Conservation (phyloP, 768 basidiomycete species). For the Suillus subaureus region DNA sequence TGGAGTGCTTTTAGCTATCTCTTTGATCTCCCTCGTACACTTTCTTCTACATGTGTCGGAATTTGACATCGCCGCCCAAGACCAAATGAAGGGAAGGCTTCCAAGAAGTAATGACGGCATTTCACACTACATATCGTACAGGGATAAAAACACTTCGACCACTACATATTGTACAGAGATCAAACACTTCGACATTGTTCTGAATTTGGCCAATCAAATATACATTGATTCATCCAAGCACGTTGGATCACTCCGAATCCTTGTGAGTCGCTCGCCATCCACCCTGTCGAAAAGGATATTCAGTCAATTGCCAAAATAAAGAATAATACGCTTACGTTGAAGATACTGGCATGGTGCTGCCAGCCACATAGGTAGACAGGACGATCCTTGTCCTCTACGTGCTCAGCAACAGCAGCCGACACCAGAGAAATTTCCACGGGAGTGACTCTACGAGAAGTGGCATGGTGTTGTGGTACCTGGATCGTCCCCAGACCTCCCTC, state of each 20-base stretch:
- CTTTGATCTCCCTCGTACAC: background rate
- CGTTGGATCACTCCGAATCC: background rate
- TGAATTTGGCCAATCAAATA: background rate
- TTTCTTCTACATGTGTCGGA: background rate
- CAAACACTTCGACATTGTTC: background rate
- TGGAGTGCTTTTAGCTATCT: background rate
- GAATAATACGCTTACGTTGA: constrained; percentile 19
- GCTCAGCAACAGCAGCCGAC: constrained; percentile 26
- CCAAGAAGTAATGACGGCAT: background rate
- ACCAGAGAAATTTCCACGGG: constrained; percentile 24
- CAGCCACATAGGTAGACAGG: constrained; percentile 27
- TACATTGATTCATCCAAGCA: background rate
- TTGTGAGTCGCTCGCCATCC: constrained; percentile 12
- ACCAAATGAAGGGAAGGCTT: background rate
- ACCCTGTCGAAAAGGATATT: constrained; percentile 1
- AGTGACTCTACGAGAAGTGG: constrained; percentile 16
- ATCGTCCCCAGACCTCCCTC: constrained; percentile 10
- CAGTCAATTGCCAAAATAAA: background rate
- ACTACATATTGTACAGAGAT: background rate
- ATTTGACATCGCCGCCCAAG: background rate
- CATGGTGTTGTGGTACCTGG: constrained; percentile 6
- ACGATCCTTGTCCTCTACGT: constrained; percentile 14
- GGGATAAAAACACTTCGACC: background rate
- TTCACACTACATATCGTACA: background rate
- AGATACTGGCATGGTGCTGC: constrained; percentile 21